Conservation (phyloP, 2,329 filamentous ascomycete genomes). For the Pyrenophora seminiperda region DNA sequence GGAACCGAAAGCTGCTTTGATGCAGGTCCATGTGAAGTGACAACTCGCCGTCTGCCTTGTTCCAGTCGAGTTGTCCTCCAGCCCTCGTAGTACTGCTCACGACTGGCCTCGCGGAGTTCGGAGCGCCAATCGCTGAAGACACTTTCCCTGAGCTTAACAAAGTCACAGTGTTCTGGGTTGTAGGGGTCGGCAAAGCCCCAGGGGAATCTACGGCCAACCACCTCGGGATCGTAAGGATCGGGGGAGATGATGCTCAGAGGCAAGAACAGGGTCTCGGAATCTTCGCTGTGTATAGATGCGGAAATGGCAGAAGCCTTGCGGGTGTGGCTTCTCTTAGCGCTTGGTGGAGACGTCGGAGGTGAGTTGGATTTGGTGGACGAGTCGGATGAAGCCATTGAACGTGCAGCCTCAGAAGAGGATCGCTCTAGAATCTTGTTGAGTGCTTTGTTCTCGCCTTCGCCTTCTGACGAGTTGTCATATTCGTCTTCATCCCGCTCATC, state of each 20-base stretch:
- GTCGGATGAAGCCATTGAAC: conserved; percentile 40
- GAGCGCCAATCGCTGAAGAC: conserved; percentile 93
- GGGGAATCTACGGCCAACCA: conserved; percentile 85
- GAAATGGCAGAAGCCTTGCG: conserved; percentile 51
- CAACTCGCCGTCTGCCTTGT: conserved; percentile 34
- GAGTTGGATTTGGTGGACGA: conserved; percentile 40
- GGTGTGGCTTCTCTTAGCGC: conserved; percentile 43
- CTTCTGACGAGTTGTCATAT: conserved; percentile 46
- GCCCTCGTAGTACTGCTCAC: conserved; percentile 92
- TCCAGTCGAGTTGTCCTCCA: conserved; percentile 73
- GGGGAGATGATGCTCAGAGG: conserved; percentile 94
- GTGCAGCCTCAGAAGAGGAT: conserved; percentile 45
- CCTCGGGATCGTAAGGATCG: conserved; percentile 81
- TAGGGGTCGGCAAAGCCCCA: conserved; percentile 98
- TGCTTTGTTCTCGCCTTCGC: conserved; percentile 41
- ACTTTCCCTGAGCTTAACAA: conserved; percentile 83
- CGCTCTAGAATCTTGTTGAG: conserved; percentile 48
- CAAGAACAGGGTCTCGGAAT: conserved; percentile 66
- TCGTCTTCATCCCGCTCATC: conserved; percentile 59
- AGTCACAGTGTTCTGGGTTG: conserved; percentile 91
- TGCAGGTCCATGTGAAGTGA: conserved; percentile 38
- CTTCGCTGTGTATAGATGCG: conserved; percentile 43
- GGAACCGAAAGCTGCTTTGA: conserved; percentile 33
- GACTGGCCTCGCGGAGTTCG: conserved; percentile 86
- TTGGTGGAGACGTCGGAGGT: conserved; percentile 42